A percentile compares a stretch with the other conserved stretches of the same genome.
Evolutionary conservation across 495 filamentous ascomycete genomes (phyloP).

Genomic region (Evernia prunastri): DNA sequence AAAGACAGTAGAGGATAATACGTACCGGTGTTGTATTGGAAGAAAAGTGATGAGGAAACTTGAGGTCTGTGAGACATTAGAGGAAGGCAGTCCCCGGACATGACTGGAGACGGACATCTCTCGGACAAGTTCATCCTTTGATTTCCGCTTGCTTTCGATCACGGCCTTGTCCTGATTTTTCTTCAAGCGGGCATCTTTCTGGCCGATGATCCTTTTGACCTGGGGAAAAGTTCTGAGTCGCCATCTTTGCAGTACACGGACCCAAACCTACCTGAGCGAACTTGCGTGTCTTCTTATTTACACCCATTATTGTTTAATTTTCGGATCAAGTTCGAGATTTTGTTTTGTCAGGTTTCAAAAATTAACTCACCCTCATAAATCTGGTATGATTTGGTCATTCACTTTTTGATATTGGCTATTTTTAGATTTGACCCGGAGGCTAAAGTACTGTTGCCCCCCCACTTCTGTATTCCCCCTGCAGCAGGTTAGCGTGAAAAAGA

Average conservation of each 20-base stretch:
- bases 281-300: slow-evolving; percentile 43
- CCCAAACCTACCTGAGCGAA: slow-evolving; percentile 32
- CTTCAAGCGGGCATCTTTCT: slow-evolving; percentile 45
- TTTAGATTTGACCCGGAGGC: slow-evolving; percentile 10
- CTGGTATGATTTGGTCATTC: too few relatives aligned
- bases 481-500: neutral
- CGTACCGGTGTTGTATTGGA: slow-evolving; percentile 70
- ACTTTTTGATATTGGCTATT: slow-evolving; percentile 13
- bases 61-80: slow-evolving; percentile 30
- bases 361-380: too few relatives aligned
- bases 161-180: slow-evolving; percentile 47
- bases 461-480: neutral
- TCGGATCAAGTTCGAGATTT: too few relatives aligned
- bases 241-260: neutral
- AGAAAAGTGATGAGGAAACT: slow-evolving; percentile 84
- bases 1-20: neutral
- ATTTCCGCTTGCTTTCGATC: slow-evolving; percentile 48
- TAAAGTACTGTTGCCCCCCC: slow-evolving; percentile 18
- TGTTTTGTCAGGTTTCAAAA: neutral
- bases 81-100: neutral
- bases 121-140: slow-evolving; percentile 51
- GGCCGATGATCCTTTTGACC: slow-evolving; percentile 46
- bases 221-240: neutral
- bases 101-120: slow-evolving; percentile 48
- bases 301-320: slow-evolving; percentile 32